Evolutionary conservation across 1,284 basidiomycete species (phyloP).

Genomic region (Vanrija sp.): DNA sequence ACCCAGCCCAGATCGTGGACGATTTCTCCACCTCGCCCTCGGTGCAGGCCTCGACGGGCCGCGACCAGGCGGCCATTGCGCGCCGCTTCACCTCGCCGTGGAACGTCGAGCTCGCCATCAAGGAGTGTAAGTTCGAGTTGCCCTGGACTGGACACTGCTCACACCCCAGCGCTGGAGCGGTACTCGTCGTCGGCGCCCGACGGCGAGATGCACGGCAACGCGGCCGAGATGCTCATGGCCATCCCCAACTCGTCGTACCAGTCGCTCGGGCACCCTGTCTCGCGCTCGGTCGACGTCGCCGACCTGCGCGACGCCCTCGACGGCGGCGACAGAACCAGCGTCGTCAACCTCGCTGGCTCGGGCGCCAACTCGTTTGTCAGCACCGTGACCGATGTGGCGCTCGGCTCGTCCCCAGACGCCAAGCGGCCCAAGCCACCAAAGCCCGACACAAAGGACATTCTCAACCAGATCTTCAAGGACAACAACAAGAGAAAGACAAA

Average conservation of each 20-base stretch:
- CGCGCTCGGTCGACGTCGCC: slow-evolving; percentile 66
- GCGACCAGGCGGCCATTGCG: slow-evolving; percentile 59
- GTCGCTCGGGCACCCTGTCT: slow-evolving; percentile 64
- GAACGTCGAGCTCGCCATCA: slow-evolving; percentile 70
- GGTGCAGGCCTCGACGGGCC: slow-evolving; percentile 62
- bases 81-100: slow-evolving; percentile 60
- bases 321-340: not conserved
- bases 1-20: slow-evolving; percentile 57
- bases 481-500: slow-evolving; percentile 20
- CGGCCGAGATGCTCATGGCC: slow-evolving; percentile 60
- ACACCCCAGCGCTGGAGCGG: slow-evolving; percentile 9
- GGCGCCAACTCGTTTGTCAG: not conserved
- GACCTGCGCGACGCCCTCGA: slow-evolving; percentile 75
- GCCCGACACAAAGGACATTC: slow-evolving; percentile 34
- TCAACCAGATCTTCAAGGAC: slow-evolving; percentile 49
- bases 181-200: slow-evolving; percentile 1
- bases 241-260: slow-evolving; percentile 80
- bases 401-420: slow-evolving; percentile 3
- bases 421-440: not conserved
- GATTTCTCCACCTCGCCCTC: slow-evolving; percentile 55
- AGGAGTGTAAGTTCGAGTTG: slow-evolving; percentile 59
- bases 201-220: not conserved
- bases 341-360: not conserved
- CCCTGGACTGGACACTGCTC: not conserved
- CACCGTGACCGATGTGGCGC: not conserved